Percentiles rank a stretch among this genome's conserved stretches.
Conservation (phyloP, 352 stramenopile species). For the Nothophytophthora sp. region DNA sequence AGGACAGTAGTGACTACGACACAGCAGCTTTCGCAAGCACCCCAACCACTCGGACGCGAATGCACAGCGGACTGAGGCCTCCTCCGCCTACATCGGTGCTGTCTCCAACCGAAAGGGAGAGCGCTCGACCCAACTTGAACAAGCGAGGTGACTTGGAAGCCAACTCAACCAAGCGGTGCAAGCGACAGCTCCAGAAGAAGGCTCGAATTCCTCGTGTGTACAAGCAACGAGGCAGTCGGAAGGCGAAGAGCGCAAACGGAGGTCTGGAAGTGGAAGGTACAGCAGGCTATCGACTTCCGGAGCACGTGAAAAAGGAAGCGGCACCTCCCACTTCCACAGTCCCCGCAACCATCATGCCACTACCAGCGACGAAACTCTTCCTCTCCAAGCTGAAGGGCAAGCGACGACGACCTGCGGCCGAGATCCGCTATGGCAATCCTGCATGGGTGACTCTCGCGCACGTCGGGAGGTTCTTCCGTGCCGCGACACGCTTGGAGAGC, state of each 20-base stretch:
- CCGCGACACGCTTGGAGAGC: conserved; percentile 49
- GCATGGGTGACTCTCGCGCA: conserved; percentile 58
- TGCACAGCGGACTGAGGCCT: conserved; percentile 3
- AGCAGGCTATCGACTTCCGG: not conserved
- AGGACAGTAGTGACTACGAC: not conserved
- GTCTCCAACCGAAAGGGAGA: conserved; percentile 24
- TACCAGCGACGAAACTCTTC: conserved; percentile 62
- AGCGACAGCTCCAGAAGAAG: conserved; percentile 24
- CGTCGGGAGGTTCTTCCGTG: conserved; percentile 57
- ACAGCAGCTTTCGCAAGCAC: conserved; percentile 10
- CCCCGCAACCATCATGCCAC: conserved; percentile 21
- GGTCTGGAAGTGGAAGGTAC: not conserved
- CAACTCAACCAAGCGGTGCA: conserved; percentile 8
- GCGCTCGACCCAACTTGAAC: conserved; percentile 6
- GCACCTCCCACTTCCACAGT: not conserved
- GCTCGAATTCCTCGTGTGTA: not conserved
- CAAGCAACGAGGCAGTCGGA: not conserved
- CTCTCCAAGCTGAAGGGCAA: conserved; percentile 64
- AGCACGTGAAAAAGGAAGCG: not conserved
- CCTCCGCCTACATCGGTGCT: conserved; percentile 22
- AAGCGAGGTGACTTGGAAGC: conserved; percentile 7
- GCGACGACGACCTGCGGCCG: conserved; percentile 33
- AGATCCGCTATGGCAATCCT: conserved; percentile 51
- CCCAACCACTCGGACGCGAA: conserved; percentile 17
- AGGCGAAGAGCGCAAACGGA: not conserved